Evolutionary conservation across 768 basidiomycete species (phyloP), one percentile per base, ranked within the genome.

Genomic region (Boletus vinaceobasis): DNA sequence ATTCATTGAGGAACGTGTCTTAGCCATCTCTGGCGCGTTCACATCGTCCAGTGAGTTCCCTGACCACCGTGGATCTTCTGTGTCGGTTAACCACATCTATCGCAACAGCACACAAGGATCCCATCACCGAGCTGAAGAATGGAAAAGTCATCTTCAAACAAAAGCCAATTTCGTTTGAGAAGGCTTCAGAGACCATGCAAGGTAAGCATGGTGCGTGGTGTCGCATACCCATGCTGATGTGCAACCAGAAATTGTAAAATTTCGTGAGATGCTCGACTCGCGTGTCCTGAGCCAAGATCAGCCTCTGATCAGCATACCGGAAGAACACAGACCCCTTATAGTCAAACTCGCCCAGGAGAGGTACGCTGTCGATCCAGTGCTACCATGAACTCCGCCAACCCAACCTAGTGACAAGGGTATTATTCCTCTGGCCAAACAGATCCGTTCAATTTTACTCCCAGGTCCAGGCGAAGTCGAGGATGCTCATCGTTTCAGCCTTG

Each of bases 291-390:
- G 69, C 14, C 69, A 77, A 48, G 76, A 79, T 17, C 69, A 76
- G 1, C 78, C 85, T n/a, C 70, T 94, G 29, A 66, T 65, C 8
- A 66, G 63, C 7, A 79, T 93, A 47, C 87, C 92, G 1, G 80
- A 86, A 5, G 82, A 87, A 56, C 78, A 93, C 66, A 78, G 74
- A 58, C 82, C 90, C 1, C 72, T 95, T 26, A 81, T 96, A 60
- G 92, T 85, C 6, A 93, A 93, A 69, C 71, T 93, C 38, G 83
- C 83, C 1, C 88, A 93, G 59, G 93, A 96, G 73, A 93, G 92
- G 93, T 92, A 75, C 52, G 45, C 31, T 50, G 39, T 57, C 5
- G 27, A 26, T 39, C 11, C 21, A 32, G 8, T 26, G 21, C 32
- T 53, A 48, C 29, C 8, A 11, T 39, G 55, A 48, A 58, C 36